Percentiles rank a stretch among this genome's conserved stretches.
Evolutionary conservation across 208 protist species (phyloP).

Genomic region (Trypanosoma congolense): DNA sequence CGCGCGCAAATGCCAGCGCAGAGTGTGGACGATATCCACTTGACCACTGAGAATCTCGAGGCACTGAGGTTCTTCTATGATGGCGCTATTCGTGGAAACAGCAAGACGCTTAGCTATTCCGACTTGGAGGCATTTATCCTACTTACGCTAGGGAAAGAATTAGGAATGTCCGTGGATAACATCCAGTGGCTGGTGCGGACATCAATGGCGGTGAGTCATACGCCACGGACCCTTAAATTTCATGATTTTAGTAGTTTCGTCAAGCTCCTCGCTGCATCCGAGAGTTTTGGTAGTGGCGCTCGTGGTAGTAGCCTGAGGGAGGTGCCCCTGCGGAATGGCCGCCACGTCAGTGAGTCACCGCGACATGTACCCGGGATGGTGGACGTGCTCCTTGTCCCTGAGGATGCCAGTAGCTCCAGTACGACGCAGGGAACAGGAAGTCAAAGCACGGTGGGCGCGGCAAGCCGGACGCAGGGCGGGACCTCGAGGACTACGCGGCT

Average conservation of each 20-base stretch:
- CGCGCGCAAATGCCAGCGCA: conserved; percentile 51
- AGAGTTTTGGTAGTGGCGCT: conserved; percentile 33
- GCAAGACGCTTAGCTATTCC: conserved; percentile 48
- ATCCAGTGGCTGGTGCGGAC: conserved; percentile 40
- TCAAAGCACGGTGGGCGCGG: too few species aligned
- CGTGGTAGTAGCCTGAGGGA: conserved; percentile 7
- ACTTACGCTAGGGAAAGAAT: conserved; percentile 36
- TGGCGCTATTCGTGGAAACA: conserved; percentile 47
- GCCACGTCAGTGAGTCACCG: background rate
- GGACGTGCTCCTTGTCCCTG: too few species aligned
- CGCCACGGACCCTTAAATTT: conserved; percentile 57
- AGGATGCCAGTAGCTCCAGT: too few species aligned
- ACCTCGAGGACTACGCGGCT: too few species aligned
- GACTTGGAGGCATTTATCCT: conserved; percentile 55
- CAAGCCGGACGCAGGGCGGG: too few species aligned
- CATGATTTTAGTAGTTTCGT: conserved; percentile 70
- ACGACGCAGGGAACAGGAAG: too few species aligned
- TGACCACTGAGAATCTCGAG: conserved; percentile 63
- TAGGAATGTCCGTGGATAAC: conserved; percentile 26
- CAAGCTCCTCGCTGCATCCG: conserved; percentile 44
- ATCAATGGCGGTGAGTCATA: conserved; percentile 6
- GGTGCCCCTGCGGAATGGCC: background rate
- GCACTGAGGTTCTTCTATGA: conserved; percentile 63
- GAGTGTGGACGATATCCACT: conserved; percentile 41
- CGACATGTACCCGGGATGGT: too few species aligned